These are phyloP conservation scores for Plantago major DNA, from an alignment of 257 asterid genomes.

Conservation along the genomic window DNA sequence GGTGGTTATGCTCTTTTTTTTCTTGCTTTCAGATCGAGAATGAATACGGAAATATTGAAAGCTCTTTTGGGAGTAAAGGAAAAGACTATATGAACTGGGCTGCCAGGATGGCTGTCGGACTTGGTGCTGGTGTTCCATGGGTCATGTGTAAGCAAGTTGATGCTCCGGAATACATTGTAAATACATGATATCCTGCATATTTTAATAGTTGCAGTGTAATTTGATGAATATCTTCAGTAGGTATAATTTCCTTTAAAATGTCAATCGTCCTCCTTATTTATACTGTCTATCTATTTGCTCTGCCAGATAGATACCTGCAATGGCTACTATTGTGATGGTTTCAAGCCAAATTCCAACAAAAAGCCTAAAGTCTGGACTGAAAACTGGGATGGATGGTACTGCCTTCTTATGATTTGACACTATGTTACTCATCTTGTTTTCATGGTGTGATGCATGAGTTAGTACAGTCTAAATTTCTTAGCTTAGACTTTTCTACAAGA, in stretches of 20 bases:
- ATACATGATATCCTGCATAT: slow-evolving; percentile 22
- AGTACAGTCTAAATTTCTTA: neutral
- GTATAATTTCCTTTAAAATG: slow-evolving; percentile 3
- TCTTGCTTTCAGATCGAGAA: slow-evolving; percentile 67
- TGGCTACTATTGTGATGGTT: slow-evolving; percentile 86
- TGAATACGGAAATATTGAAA: slow-evolving; percentile 88
- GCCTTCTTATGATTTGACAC: slow-evolving; percentile 11
- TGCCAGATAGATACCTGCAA: slow-evolving; percentile 90
- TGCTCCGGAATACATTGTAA: slow-evolving; percentile 90
- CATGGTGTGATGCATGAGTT: neutral
- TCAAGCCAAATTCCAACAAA: slow-evolving; percentile 72
- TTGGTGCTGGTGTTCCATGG: slow-evolving; percentile 97
- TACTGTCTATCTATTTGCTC: slow-evolving; percentile 12
- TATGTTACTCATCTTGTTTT: slow-evolving; percentile 1
- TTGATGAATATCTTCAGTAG: slow-evolving; percentile 10
- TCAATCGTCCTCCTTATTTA: neutral
- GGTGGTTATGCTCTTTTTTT: slow-evolving; percentile 12
- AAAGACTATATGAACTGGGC: slow-evolving; percentile 84
- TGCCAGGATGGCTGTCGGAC: slow-evolving; percentile 89
- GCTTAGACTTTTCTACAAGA: too few species aligned
- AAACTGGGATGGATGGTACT: slow-evolving; percentile 89
- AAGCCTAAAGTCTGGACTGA: slow-evolving; percentile 89
- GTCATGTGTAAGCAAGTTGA: slow-evolving; percentile 93
- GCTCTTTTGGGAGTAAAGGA: slow-evolving; percentile 65
- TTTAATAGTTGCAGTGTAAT: slow-evolving; percentile 13